phyloP scores from a whole-genome alignment of 202 grass and related monocot genomes.

The Setaria italica region DNA sequence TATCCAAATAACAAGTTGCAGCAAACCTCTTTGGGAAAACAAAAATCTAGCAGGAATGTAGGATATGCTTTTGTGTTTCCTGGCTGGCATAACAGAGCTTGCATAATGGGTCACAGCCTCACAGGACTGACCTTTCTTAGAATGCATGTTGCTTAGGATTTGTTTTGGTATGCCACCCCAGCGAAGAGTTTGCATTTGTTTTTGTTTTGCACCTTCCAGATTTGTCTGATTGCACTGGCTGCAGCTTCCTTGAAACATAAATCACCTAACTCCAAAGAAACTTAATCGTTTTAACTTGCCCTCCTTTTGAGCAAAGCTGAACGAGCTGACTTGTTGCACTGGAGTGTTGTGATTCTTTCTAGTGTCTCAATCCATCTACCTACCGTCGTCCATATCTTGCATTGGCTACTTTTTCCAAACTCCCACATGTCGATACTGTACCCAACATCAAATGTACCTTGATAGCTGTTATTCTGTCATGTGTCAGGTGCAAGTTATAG shows the following conservation, averaged over 20 bases:
- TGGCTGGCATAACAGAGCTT: neutral
- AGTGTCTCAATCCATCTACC: neutral
- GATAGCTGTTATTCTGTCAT: neutral
- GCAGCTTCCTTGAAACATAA: neutral
- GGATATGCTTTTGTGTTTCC: neutral
- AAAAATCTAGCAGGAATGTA: neutral
- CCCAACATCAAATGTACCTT: neutral
- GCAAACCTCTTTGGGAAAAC: neutral
- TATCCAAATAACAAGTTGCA: slow-evolving; percentile 4
- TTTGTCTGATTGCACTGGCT: neutral
- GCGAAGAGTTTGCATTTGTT: neutral
- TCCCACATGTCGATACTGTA: neutral
- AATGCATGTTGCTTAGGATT: neutral
- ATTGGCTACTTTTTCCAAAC: neutral
- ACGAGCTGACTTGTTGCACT: neutral
- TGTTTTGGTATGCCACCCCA: neutral
- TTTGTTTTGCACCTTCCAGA: neutral
- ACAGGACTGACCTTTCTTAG: neutral
- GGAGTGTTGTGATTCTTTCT: neutral
- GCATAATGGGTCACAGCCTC: neutral
- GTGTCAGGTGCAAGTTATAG: too few relatives aligned
- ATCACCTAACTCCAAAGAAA: neutral
- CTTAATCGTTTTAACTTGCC: neutral
- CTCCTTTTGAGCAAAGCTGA: neutral
- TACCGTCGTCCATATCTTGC: neutral